Evolutionary conservation across 495 filamentous ascomycete genomes (phyloP), one percentile per base, ranked within the genome.

Genomic region (Penicillium soppii): DNA sequence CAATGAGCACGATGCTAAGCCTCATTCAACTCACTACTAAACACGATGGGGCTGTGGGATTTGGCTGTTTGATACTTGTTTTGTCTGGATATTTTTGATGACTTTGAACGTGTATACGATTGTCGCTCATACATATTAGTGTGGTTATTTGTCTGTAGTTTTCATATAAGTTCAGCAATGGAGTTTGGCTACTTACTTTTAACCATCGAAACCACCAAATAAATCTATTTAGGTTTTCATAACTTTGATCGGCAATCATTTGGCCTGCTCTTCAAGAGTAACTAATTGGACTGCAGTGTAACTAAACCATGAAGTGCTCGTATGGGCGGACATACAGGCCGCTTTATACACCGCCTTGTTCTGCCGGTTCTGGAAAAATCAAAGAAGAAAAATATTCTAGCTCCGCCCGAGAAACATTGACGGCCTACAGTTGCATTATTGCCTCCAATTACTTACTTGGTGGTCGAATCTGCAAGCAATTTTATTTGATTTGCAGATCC

Each of bases 311-410:
- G n/a, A n/a, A n/a, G n/a, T n/a, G n/a, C n/a, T n/a, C n/a, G n/a
- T n/a, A n/a, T n/a, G n/a, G n/a, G n/a, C n/a, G n/a, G n/a, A n/a
- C n/a, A 10, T 12, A 12, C 13, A 16, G 2, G 50, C 61, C 61
- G 61, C 55, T 44, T 13, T 10, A 1, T 15, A 16, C 56, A 65
- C 62, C 59, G 62, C 62, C 43, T 6, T n/a, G 10, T 51, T 63
- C 44, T 66, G 60, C 57, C 59, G 16, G 33, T 35, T 16, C 15
- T 56, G 59, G 57, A 63, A 63, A 61, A 54, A 61, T 60, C 56
- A 58, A 60, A 57, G 53, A 50, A 51, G 52, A 65, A 62, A 65
- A 65, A 59, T 62, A 65, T 65, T 65, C 58, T 38, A 43, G 53
- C 53, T 60, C 58, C 55, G 52, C 61, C 49, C 43, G 27, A 52